Evolutionary conservation across 1,284 basidiomycete genomes (phyloP), one percentile per base, ranked within the genome.

Genomic region (Tilletia horrida): DNA sequence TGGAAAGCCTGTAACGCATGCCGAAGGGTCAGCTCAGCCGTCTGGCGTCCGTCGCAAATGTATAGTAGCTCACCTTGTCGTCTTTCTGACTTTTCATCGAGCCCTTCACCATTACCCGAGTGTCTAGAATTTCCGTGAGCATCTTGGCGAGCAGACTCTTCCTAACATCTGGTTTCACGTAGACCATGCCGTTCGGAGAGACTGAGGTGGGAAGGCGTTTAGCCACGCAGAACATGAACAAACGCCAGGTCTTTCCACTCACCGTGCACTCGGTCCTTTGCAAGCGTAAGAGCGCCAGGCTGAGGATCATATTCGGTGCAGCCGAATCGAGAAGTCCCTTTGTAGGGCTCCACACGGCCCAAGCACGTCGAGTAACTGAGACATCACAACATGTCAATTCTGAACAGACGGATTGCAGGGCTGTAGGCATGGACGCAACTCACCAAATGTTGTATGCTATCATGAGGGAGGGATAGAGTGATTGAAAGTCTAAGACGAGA

Each of bases 91-190:
- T 85, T 82, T 97, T 96, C 92, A 96, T 95, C 1, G 91, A 91
- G 71, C 91, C 88, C 81, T 97, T 97, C 47, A 97, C 90, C 94
- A 98, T 97, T 7, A 97, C 91, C 63, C 96, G 86, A n/a, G 95
- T 97, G 66, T 96, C 92, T 68, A 98, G 84, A 4, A 98, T 85
- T 83, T 98, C 95, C 18, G 86, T 87, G 70, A 98, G 85, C 95
- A 98, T 97, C 74, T 94, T 89, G 2, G 89, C 88, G 13, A 98
- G 84, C 16, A 97, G 85, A 31, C 92, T 92, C 80, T 88, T 90
- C 40, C 95, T 87, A 3, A 97, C 89, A 48, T 87, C 85, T 0
- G 88, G 86, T 80, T 95, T 96, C 66, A 93, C 91, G 81, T 93
- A 97, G 82, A 97, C 87, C 73, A 97, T 89, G 0, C 95, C 95